Base-by-base conservation (phyloP, 768 basidiomycete species). In the Kwoniella europaea region DNA sequence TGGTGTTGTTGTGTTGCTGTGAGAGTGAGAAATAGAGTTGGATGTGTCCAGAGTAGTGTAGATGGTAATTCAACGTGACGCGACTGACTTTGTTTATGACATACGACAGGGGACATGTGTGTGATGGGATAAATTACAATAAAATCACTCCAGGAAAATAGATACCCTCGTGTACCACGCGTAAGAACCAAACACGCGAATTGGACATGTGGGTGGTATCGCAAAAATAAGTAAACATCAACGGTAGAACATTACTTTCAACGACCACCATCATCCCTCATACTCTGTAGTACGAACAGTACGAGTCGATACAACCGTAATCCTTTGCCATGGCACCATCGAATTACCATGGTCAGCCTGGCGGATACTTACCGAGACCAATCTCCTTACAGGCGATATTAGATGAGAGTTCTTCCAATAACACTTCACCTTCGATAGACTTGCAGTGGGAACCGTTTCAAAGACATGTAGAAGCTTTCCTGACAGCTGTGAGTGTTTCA, bases 381-480 rank as follows among this genome's bases (percentile, higher is more conserved):
- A 54, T 77, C 6, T 74, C 71, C 29, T 71, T 77, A 2, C 71
- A 74, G 13, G 62, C 71, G 58, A 64, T 76, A 10, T 66, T 77
- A 29, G 72, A 77, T 12, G 67, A 55, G 10, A 74, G 63, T 53
- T 18, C 65, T 10, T 41, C 65, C 2, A 69, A 67, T 18, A 35
- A 41, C 3, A 46, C 68, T 10, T 50, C 67, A 18, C 78, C 76
- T 22, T 57, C 59, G 13, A 65, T 81, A 44, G 79, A 81, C 43
- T 60, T 79, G 15, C 74, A 75, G 54, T 81, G 79, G 79, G 79
- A 79, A 27, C 78, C 79, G 0, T 81, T 81, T 62, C 76, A 77
- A 24, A 41, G 65, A n/a, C 72, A 77, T 66, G 67, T 79, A 54
- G 77, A 81, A 53, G 72, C 73, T 15, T 81, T 81, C 69, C 69